Evolutionary conservation across 1,139 yeast species (phyloP).

Genomic region (Lodderomyces jiufengensis): DNA sequence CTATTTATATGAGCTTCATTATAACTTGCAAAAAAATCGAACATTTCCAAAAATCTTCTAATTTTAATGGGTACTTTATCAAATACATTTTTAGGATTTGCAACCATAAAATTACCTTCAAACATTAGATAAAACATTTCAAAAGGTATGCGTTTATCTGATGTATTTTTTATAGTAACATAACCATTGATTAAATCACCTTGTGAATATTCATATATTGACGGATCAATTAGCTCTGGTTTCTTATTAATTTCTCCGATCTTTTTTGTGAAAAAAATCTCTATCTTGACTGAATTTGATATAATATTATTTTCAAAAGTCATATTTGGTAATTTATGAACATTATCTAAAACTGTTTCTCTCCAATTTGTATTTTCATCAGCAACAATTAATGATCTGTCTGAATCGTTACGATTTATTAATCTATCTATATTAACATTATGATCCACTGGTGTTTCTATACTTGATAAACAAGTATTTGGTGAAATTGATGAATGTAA

Average conservation of each 20-base stretch:
- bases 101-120: conserved; percentile 31
- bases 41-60: conserved; percentile 34
- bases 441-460: conserved; percentile 5
- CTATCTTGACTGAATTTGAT: conserved; percentile 27
- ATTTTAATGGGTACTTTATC: conserved; percentile 16
- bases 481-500: conserved; percentile 4
- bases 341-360: conserved; percentile 38
- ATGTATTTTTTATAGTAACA: conserved; percentile 26
- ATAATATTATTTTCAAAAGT: conserved; percentile 25
- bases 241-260: conserved; percentile 27
- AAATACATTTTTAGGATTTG: conserved; percentile 10
- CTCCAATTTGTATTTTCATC: conserved; percentile 37
- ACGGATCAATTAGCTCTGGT: conserved; percentile 33
- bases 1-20: conserved; percentile 30
- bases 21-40: conserved; percentile 42
- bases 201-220: conserved; percentile 34
- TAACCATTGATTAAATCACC: conserved; percentile 43
- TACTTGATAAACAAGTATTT: conserved; percentile 4
- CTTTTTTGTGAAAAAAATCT: conserved; percentile 35
- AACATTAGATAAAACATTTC: conserved; percentile 43
- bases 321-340: conserved; percentile 33
- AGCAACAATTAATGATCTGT: conserved; percentile 17
- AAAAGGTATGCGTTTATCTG: conserved; percentile 28
- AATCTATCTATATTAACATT: not conserved
- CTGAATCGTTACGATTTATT: conserved; percentile 2